Conservation (phyloP, 176 grass and related monocot species). For the Juncus effusus region DNA sequence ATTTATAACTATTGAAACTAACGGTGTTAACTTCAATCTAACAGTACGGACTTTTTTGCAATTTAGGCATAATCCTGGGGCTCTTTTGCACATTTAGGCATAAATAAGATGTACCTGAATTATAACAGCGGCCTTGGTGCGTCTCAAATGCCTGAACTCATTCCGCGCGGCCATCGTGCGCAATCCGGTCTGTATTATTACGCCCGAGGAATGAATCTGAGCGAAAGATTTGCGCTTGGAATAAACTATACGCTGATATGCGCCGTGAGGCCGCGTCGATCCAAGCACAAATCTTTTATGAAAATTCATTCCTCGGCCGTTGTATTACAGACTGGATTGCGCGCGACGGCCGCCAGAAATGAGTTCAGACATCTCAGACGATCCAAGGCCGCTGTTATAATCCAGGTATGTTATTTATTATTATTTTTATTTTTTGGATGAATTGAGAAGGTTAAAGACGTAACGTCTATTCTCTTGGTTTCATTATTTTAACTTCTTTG, state of each 20-base stretch:
- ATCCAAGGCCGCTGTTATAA: conserved; percentile 60
- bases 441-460: too few species aligned
- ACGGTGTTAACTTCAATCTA: too few species aligned
- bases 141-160: conserved; percentile 57
- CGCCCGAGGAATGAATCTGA: conserved; percentile 43
- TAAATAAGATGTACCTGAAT: conserved; percentile 45
- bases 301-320: conserved; percentile 45
- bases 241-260: conserved; percentile 63
- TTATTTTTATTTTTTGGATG: too few species aligned
- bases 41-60: too few species aligned
- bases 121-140: conserved; percentile 64
- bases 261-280: conserved; percentile 83
- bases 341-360: conserved; percentile 66
- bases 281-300: conserved; percentile 57
- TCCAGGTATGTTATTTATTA: conserved; percentile 45
- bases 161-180: conserved; percentile 69
- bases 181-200: conserved; percentile 69
- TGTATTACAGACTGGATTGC: conserved; percentile 71
- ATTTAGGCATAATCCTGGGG: too few species aligned
- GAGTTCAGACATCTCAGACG: conserved; percentile 65
- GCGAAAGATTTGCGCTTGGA: conserved; percentile 63
- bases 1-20: too few species aligned
- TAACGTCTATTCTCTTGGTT: too few species aligned
- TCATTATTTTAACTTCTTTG: too few species aligned
- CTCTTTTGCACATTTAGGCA: too few species aligned